Percentiles rank a stretch among this genome's conserved stretches.
Conservation (phyloP, 208 protist genomes). For the Leishmania mexicana region DNA sequence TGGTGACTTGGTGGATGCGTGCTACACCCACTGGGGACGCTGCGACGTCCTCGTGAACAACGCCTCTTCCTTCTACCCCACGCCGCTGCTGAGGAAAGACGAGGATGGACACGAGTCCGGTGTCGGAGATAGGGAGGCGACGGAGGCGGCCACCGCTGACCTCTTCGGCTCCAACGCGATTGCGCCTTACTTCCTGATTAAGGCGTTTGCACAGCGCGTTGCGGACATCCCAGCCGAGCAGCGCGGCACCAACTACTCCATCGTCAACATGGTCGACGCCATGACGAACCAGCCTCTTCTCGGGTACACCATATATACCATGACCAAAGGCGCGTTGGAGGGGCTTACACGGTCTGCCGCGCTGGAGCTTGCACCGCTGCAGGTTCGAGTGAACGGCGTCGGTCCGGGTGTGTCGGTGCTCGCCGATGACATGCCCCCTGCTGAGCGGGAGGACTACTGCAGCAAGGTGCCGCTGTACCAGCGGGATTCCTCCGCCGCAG, state of each 20-base stretch:
- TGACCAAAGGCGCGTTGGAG: slow-evolving; percentile 75
- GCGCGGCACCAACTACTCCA: slow-evolving; percentile 25
- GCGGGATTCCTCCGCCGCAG: slow-evolving; percentile 48
- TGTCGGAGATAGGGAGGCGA: background rate
- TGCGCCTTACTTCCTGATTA: slow-evolving; percentile 65
- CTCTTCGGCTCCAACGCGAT: slow-evolving; percentile 81
- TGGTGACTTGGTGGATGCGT: slow-evolving; percentile 41
- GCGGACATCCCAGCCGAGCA: slow-evolving; percentile 18
- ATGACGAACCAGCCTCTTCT: slow-evolving; percentile 65
- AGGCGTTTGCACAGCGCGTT: slow-evolving; percentile 48
- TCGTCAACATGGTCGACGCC: slow-evolving; percentile 78
- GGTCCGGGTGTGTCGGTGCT: slow-evolving; percentile 59
- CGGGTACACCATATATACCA: slow-evolving; percentile 75
- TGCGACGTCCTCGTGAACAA: slow-evolving; percentile 89
- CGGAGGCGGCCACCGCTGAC: slow-evolving; percentile 36
- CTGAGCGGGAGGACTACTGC: slow-evolving; percentile 41
- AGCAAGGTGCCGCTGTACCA: slow-evolving; percentile 65
- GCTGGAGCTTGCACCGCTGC: slow-evolving; percentile 60
- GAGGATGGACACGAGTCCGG: background rate
- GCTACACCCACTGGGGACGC: slow-evolving; percentile 59
- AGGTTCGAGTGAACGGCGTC: slow-evolving; percentile 79
- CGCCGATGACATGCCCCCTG: slow-evolving; percentile 41
- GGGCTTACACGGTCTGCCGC: slow-evolving; percentile 71
- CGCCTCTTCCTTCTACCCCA: slow-evolving; percentile 78
- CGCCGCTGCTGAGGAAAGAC: slow-evolving; percentile 39